A percentile compares a stretch with the other conserved stretches of the same genome.
These are phyloP conservation scores for Davidsoniella australis DNA, from an alignment of 2,329 filamentous ascomycete genomes.

Conservation along the genomic window DNA sequence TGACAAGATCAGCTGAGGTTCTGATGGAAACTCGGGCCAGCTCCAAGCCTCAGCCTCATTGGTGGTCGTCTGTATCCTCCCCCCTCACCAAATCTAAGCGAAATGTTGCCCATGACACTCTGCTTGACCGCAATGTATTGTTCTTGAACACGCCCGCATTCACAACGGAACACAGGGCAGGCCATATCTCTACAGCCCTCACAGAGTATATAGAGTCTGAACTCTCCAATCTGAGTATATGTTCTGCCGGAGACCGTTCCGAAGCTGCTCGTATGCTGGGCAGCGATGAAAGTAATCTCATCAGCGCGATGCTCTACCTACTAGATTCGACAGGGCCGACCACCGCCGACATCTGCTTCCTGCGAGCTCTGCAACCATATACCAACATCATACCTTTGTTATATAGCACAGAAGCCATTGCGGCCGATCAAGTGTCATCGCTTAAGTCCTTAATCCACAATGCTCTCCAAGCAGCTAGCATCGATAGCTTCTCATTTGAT, in stretches of 20 bases:
- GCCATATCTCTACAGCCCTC: background rate
- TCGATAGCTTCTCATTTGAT: slow-evolving; percentile 50
- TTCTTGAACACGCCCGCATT: slow-evolving; percentile 66
- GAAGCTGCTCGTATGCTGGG: slow-evolving; percentile 66
- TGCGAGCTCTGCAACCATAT: slow-evolving; percentile 49
- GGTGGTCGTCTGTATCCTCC: slow-evolving; percentile 54
- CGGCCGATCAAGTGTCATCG: slow-evolving; percentile 34
- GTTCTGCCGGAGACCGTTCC: slow-evolving; percentile 14
- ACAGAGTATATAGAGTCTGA: background rate
- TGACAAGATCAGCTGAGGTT: slow-evolving; percentile 9
- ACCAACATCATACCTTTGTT: slow-evolving; percentile 80
- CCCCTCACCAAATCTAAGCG: slow-evolving; percentile 25
- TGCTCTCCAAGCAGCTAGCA: slow-evolving; percentile 37
- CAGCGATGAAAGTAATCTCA: slow-evolving; percentile 64
- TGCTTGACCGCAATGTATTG: slow-evolving; percentile 81
- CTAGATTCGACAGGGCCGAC: slow-evolving; percentile 48
- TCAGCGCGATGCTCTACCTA: slow-evolving; percentile 75
- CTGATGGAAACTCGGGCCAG: slow-evolving; percentile 61
- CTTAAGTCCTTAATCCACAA: slow-evolving; percentile 43
- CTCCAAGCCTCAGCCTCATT: slow-evolving; percentile 69
- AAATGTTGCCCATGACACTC: slow-evolving; percentile 41
- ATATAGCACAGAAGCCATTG: slow-evolving; percentile 56
- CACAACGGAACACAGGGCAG: background rate
- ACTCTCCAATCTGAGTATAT: background rate
- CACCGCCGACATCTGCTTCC: slow-evolving; percentile 48